Base-by-base conservation (phyloP, 2,329 filamentous ascomycete species). In the Colletotrichum phormii region DNA sequence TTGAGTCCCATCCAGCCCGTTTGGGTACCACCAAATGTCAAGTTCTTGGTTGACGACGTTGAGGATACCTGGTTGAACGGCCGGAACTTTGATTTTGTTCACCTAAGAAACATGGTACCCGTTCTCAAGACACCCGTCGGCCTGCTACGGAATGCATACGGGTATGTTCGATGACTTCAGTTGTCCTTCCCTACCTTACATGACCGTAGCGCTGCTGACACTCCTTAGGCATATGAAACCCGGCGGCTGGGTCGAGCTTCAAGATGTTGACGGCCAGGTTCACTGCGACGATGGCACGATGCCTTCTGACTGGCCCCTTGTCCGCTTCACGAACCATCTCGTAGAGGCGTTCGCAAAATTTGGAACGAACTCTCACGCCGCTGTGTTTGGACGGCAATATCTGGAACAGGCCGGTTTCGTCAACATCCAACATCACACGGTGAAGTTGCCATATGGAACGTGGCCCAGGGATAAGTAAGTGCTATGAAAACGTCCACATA, bases 171-270 rank as follows among this genome's bases (percentile, higher is more conserved):
- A 22, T 1, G 9, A 3, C 5, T 54, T 22, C 18, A 42, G 11
- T 18, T 42, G 6, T 7, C 2, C 3, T 0, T 18, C n/a, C 13
- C 22, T 4, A 15, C 7, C 49, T 11, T 4, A 15, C 7, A 35
- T 11, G 15, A 12, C 3, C 26, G 1, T 29, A 59, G 18, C 0
- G 13, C 4, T 18, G 13, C 46, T 62, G 2, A 61, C 5, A 11
- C 4, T 5, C 4, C 49, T 2, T 12, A 83, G 83, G 12, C 78
- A 84, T 26, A 76, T 85, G 67, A 83, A 78, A 35, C 85, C 86
- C 0, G 85, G 85, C 12, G 85, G 81, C 0, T 86, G 83, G 83
- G 76, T 86, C 9, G 85, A 87, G 67, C 77, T 86, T 0, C 85
- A 86, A 68, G 85, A 87, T 22, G 81, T 85, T 11, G 83, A 85